phyloP scores from a whole-genome alignment of 768 basidiomycete species.

The Lactifluus subvellereus region DNA sequence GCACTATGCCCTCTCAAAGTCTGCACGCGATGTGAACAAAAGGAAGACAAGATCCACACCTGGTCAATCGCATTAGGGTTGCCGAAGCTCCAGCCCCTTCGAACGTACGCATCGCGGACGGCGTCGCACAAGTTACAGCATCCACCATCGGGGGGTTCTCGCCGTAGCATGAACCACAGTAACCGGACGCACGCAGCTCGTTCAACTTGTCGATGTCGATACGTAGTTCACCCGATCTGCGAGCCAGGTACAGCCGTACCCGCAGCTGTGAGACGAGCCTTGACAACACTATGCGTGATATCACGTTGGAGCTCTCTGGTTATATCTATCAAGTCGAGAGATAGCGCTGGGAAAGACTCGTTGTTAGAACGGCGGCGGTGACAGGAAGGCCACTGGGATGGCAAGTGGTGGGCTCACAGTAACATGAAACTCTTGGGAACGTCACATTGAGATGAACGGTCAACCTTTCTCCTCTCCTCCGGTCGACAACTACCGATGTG shows the following conservation, averaged over 20 bases:
- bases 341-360: conserved; percentile 59
- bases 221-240: too few species aligned
- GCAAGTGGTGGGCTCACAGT: conserved; percentile 51
- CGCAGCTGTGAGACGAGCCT: conserved; percentile 61
- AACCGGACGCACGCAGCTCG: too few species aligned
- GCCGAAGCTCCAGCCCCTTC: too few species aligned
- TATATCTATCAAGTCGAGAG: conserved; percentile 97
- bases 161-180: too few species aligned
- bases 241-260: conserved; percentile 34
- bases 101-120: too few species aligned
- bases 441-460: conserved; percentile 89
- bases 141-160: too few species aligned
- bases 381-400: background rate
- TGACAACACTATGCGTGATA: conserved; percentile 81
- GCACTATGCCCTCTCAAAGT: too few species aligned
- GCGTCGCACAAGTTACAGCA: too few species aligned
- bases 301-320: conserved; percentile 93
- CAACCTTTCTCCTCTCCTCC: conserved; percentile 90
- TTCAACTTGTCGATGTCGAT: too few species aligned
- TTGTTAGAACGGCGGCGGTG: background rate
- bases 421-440: conserved; percentile 96
- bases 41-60: too few species aligned
- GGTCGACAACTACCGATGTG: conserved; percentile 91
- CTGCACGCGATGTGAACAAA: too few species aligned
- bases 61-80: too few species aligned